Conservation (phyloP, 2,329 filamentous ascomycete species). For the Sordariomycetes sp. region DNA sequence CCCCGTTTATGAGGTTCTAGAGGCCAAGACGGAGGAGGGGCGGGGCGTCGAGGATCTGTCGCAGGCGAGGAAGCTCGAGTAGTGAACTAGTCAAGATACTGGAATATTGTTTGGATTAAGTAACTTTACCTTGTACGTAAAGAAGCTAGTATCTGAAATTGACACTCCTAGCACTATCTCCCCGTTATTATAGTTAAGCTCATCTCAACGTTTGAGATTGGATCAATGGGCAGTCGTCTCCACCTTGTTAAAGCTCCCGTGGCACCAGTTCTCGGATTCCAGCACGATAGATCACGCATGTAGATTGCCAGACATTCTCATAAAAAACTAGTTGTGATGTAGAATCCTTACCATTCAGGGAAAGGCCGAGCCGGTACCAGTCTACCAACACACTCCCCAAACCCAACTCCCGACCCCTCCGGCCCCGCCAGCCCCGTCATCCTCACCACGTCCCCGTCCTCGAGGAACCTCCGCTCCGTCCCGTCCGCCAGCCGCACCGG, state of each 20-base stretch:
- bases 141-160: too few species aligned
- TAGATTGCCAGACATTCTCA: too few species aligned
- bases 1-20: slow-evolving; percentile 16
- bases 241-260: too few species aligned
- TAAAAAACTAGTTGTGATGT: background rate
- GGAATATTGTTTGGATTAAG: slow-evolving; percentile 1
- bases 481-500: slow-evolving; percentile 15
- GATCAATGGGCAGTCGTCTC: too few species aligned
- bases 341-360: background rate
- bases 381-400: slow-evolving; percentile 26
- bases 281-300: too few species aligned
- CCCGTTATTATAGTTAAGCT: too few species aligned
- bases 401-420: slow-evolving; percentile 22
- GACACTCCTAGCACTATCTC: too few species aligned
- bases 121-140: too few species aligned
- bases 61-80: slow-evolving; percentile 1
- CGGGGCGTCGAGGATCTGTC: slow-evolving; percentile 1
- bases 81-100: background rate
- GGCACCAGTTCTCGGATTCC: too few species aligned
- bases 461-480: slow-evolving; percentile 13
- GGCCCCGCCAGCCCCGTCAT: slow-evolving; percentile 21
- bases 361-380: slow-evolving; percentile 20
- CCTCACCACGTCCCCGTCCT: slow-evolving; percentile 29
- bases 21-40: slow-evolving; percentile 6
- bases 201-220: too few species aligned